Base-by-base conservation (phyloP, 305 asterid genomes). In the Rubia peregrina region DNA sequence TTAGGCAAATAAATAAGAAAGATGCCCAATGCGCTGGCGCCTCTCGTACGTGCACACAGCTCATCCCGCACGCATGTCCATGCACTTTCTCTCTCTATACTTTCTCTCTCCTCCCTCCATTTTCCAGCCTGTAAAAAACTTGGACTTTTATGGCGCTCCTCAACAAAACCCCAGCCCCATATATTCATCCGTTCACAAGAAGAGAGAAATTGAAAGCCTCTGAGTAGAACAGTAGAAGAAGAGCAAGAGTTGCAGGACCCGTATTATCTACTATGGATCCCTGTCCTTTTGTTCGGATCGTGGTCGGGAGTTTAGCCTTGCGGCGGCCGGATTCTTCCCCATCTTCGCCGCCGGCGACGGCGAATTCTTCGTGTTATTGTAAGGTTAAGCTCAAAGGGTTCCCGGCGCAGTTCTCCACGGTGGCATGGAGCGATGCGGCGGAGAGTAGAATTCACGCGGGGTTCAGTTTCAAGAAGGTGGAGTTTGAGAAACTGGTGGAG, bases 251-350 rank as follows among this genome's bases (percentile, higher is more conserved):
- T 36, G 0, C 40, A 42, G 76, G 61, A 67, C 69, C 38, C 26
- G 17, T 14, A 48, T 11, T 49, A 21, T 14, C 17, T 56, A 61
- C 6, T 12, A 89, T 94, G 99, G 96, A 94, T 89, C 99, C 99
- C 1, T 91, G 97, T 72, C 91, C 96, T 67, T 94, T 87, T 68
- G 85, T 89, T 44, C 93, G 99, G 51, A 85, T 91, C 67, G 86
- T 85, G 1, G 70, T 89, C 3, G 89, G 85, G 8, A 85, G 87
- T 69, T 75, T 94, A 53, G 89, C 89, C 0, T 40, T 91, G 74
- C 82, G 41, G 75, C 84, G 41, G 65, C 80, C 82, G 9, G 78
- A 63, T 0, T 69, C 81, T 24, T 46, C 82, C 0, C 59, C 63
- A 16, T 61, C 24, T 22, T 74, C 81, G 42, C 86, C 6, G 14